Percentiles rank a stretch among this genome's conserved stretches.
Evolutionary conservation across 139 green algal genomes (phyloP).

Genomic region (Spirogloea muscicola): DNA sequence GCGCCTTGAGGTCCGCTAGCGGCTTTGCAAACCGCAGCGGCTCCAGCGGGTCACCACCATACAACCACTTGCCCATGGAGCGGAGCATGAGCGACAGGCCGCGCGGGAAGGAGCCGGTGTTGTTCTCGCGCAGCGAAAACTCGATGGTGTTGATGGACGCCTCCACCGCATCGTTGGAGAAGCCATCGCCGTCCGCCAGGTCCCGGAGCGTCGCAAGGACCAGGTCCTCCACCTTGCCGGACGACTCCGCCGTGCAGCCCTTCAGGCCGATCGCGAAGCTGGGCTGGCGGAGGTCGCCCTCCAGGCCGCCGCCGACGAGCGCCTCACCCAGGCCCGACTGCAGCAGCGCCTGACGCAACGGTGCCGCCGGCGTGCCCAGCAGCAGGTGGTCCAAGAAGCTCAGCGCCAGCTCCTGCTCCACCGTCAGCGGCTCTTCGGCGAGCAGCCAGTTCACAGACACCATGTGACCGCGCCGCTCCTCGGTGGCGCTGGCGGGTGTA

Average conservation of each 20-base stretch:
- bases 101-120: conserved; percentile 93
- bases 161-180: conserved; percentile 73
- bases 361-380: conserved; percentile 81
- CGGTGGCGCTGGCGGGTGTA: too few relatives aligned
- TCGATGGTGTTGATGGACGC: conserved; percentile 97
- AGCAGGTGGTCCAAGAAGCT: conserved; percentile 95
- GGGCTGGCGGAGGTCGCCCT: conserved; percentile 77
- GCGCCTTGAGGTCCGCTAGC: conserved; percentile 81
- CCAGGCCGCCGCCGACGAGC: conserved; percentile 85
- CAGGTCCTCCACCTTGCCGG: conserved; percentile 80
- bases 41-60: conserved; percentile 87
- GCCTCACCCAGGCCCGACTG: conserved; percentile 85
- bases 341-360: conserved; percentile 88
- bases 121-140: conserved; percentile 97
- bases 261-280: conserved; percentile 55
- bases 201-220: conserved; percentile 72
- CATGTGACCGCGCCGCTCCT: conserved; percentile 75
- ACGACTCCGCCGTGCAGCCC: conserved; percentile 69
- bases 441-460: conserved; percentile 90
- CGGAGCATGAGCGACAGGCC: conserved; percentile 94
- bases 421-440: conserved; percentile 73
- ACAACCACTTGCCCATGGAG: conserved; percentile 90
- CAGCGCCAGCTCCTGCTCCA: conserved; percentile 88
- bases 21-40: conserved; percentile 85
- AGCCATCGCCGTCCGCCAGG: conserved; percentile 70